Percentiles rank a stretch among this genome's conserved stretches.
phyloP scores from a whole-genome alignment of 2,329 filamentous ascomycete species.

The Fusarium buxicola region DNA sequence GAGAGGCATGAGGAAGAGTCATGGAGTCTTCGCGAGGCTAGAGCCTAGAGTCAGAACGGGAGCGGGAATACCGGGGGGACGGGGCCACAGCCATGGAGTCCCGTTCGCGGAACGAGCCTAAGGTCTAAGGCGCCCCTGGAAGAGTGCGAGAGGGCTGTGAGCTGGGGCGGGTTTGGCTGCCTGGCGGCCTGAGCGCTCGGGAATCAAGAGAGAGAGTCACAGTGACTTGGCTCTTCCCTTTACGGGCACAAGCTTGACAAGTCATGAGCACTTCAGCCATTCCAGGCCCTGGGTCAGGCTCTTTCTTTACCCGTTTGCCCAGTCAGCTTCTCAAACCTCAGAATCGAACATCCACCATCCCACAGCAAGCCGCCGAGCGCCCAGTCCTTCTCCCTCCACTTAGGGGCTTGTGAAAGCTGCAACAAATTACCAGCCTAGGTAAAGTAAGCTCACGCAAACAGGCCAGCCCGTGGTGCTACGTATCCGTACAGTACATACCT shows the following conservation, averaged over 20 bases:
- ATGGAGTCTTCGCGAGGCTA: slow-evolving; percentile 1
- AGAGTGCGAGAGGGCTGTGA: not conserved
- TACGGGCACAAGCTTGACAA: not conserved
- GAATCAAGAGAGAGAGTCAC: slow-evolving; percentile 6
- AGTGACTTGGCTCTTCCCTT: slow-evolving; percentile 5
- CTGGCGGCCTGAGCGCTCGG: slow-evolving; percentile 25
- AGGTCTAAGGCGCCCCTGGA: slow-evolving; percentile 10
- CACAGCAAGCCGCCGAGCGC: slow-evolving; percentile 23
- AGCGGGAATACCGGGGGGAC: slow-evolving; percentile 13
- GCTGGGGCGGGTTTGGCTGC: slow-evolving; percentile 1
- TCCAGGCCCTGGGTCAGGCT: slow-evolving; percentile 11
- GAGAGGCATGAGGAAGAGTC: slow-evolving; percentile 11
- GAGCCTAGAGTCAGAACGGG: slow-evolving; percentile 1
- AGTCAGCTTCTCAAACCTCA: not conserved
- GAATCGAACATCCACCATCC: slow-evolving; percentile 12
- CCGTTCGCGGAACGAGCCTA: slow-evolving; percentile 8
- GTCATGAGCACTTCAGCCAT: slow-evolving; percentile 5
- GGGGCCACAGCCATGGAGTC: slow-evolving; percentile 3
- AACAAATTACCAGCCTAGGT: slow-evolving; percentile 24
- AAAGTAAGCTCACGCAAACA: slow-evolving; percentile 18
- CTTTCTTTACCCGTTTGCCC: slow-evolving; percentile 3
- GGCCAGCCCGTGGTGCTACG: slow-evolving; percentile 4
- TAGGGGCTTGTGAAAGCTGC: slow-evolving; percentile 22
- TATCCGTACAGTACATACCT: too few species aligned
- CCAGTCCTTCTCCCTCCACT: slow-evolving; percentile 25